These are phyloP conservation scores for Clavispora phyllophila DNA, from an alignment of 805 yeast genomes.

Conservation along the genomic window DNA sequence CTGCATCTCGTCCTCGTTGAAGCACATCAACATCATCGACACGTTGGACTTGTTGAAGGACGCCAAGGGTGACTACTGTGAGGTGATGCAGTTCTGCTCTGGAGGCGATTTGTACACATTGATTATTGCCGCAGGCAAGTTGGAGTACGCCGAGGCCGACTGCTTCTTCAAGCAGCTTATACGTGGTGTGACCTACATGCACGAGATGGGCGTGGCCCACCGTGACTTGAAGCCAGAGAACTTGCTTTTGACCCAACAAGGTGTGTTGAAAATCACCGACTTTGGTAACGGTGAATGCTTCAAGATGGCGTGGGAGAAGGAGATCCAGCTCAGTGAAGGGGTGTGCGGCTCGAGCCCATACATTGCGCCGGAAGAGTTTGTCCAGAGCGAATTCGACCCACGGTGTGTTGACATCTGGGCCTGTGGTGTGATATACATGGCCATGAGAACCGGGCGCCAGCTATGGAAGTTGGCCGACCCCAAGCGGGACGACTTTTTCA, in stretches of 20 bases:
- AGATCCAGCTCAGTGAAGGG: conserved; percentile 65
- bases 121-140: conserved; percentile 69
- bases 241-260: conserved; percentile 64
- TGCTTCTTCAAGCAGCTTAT: conserved; percentile 85
- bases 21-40: conserved; percentile 71
- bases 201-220: conserved; percentile 84
- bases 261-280: conserved; percentile 77
- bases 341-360: conserved; percentile 85
- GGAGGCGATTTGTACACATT: conserved; percentile 79
- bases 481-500: conserved; percentile 74
- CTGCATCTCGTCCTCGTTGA: conserved; percentile 72
- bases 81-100: conserved; percentile 79
- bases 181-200: conserved; percentile 83
- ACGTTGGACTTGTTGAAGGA: conserved; percentile 76
- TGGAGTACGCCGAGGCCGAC: conserved; percentile 81
- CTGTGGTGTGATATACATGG: conserved; percentile 89
- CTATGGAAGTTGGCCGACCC: conserved; percentile 80
- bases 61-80: conserved; percentile 77
- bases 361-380: conserved; percentile 85
- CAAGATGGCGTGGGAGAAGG: conserved; percentile 78
- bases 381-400: conserved; percentile 65
- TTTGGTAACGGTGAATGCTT: conserved; percentile 85
- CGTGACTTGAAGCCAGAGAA: conserved; percentile 90
- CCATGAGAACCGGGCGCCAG: conserved; percentile 92
- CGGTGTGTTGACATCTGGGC: conserved; percentile 87